These are phyloP conservation scores for Dioscorea dumetorum DNA, from an alignment of 106 monocot genomes.

Conservation along the genomic window DNA sequence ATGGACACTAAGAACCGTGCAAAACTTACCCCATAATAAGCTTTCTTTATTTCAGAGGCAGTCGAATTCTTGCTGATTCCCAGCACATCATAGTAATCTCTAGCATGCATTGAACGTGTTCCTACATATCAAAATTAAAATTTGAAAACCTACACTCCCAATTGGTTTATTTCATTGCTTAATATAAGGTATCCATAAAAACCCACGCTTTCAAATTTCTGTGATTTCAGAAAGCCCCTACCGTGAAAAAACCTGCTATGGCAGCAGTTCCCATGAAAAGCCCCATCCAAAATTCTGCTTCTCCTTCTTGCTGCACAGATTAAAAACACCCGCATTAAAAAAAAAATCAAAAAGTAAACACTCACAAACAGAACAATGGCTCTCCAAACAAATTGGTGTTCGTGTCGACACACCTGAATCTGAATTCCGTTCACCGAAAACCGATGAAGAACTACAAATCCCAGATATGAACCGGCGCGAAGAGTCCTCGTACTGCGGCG, in stretches of 20 bases:
- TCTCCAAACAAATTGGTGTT: background rate
- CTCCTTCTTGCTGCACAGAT: constrained; percentile 11
- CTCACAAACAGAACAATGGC: background rate
- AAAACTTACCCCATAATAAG: constrained; percentile 36
- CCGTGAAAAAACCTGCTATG: constrained; percentile 32
- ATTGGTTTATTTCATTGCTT: background rate
- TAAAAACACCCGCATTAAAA: background rate
- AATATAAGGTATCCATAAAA: background rate
- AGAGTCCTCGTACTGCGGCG: constrained; percentile 6
- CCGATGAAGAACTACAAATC: constrained; percentile 10
- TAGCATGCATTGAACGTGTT: constrained; percentile 15
- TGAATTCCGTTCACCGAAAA: background rate
- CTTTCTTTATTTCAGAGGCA: constrained; percentile 43
- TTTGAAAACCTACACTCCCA: background rate
- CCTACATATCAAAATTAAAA: constrained; percentile 7
- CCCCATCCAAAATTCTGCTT: background rate
- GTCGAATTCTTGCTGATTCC: constrained; percentile 33
- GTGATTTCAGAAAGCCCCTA: background rate
- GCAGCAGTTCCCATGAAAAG: constrained; percentile 4
- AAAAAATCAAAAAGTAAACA: background rate
- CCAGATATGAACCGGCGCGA: constrained; percentile 11
- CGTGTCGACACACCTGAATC: constrained; percentile 2
- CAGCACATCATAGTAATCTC: constrained; percentile 42
- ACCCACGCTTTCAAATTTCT: background rate
- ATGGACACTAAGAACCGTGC: too few relatives aligned